phyloP scores from a whole-genome alignment of 2,329 filamentous ascomycete species.

The Pseudocercospora macadamiae region DNA sequence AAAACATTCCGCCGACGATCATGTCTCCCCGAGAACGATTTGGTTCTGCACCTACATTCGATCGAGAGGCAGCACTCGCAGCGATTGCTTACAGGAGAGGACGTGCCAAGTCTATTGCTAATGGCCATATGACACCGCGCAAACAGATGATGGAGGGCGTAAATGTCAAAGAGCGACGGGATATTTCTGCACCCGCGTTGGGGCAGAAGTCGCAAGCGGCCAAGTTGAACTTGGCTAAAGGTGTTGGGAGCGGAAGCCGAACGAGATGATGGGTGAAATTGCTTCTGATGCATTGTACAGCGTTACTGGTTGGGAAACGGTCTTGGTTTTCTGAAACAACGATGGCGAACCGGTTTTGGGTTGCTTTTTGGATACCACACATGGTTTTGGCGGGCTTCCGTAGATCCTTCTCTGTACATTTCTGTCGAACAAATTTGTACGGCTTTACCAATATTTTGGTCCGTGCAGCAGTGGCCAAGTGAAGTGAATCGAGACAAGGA shows the following conservation, averaged over 20 bases:
- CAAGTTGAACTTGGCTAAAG: slow-evolving; percentile 10
- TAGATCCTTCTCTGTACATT: too few species aligned
- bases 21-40: slow-evolving; percentile 22
- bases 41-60: slow-evolving; percentile 38
- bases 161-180: slow-evolving; percentile 45
- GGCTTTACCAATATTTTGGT: too few species aligned
- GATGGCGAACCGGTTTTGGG: slow-evolving; percentile 5
- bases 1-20: slow-evolving; percentile 26
- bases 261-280: background rate
- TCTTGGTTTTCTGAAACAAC: slow-evolving; percentile 1
- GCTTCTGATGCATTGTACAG: slow-evolving; percentile 5
- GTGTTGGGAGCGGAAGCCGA: slow-evolving; percentile 14
- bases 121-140: slow-evolving; percentile 63
- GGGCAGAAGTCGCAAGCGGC: slow-evolving; percentile 28
- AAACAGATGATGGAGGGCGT: slow-evolving; percentile 61
- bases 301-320: background rate
- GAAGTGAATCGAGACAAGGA: too few species aligned
- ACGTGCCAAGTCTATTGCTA: slow-evolving; percentile 68
- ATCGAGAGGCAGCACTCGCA: slow-evolving; percentile 73
- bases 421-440: too few species aligned
- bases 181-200: slow-evolving; percentile 50
- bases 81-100: slow-evolving; percentile 74
- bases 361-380: slow-evolving; percentile 4
- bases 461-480: too few species aligned
- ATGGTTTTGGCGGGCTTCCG: background rate